Conservation (phyloP, 1,139 yeast species). For the Meyerozyma smithsonii region DNA sequence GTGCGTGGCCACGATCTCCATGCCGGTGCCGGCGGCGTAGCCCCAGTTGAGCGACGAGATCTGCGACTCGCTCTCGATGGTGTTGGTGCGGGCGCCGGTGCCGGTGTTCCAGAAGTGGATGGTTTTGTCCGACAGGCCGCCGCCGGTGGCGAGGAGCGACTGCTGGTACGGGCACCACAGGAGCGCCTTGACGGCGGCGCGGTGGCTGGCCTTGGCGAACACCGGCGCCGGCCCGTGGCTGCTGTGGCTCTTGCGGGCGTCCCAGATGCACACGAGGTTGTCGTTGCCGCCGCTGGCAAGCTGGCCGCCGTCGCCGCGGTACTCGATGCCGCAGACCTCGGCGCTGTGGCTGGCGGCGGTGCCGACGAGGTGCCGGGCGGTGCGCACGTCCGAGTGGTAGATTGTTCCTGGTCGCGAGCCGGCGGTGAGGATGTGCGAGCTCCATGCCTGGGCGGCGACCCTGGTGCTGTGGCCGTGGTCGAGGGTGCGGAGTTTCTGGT, state of each 20-base stretch:
- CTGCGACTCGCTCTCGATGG: constrained; percentile 91
- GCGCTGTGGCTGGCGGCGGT: constrained; percentile 62
- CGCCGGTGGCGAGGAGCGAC: constrained; percentile 88
- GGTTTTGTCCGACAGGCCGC: constrained; percentile 86
- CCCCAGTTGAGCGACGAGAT: constrained; percentile 95
- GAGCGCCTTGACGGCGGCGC: constrained; percentile 93
- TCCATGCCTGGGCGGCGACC: constrained; percentile 85
- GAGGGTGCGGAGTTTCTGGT: constrained; percentile 72
- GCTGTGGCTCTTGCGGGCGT: constrained; percentile 56
- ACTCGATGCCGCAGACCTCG: constrained; percentile 90
- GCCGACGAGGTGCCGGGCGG: constrained; percentile 70
- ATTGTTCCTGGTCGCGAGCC: constrained; percentile 84
- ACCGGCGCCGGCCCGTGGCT: constrained; percentile 41
- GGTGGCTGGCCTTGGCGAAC: constrained; percentile 74
- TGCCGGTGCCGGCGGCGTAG: constrained; percentile 60
- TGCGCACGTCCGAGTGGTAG: constrained; percentile 89
- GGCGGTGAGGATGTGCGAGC: constrained; percentile 69
- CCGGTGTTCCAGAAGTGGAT: constrained; percentile 95
- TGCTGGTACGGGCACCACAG: constrained; percentile 92
- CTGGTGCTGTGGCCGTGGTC: constrained; percentile 53
- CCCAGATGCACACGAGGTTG: constrained; percentile 93
- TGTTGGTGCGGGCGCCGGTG: constrained; percentile 81
- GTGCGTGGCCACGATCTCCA: constrained; percentile 90
- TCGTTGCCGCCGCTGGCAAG: constrained; percentile 95
- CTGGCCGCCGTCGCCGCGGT: constrained; percentile 80